Base-by-base conservation (phyloP, 2,329 filamentous ascomycete species). In the Xylaria sp. region DNA sequence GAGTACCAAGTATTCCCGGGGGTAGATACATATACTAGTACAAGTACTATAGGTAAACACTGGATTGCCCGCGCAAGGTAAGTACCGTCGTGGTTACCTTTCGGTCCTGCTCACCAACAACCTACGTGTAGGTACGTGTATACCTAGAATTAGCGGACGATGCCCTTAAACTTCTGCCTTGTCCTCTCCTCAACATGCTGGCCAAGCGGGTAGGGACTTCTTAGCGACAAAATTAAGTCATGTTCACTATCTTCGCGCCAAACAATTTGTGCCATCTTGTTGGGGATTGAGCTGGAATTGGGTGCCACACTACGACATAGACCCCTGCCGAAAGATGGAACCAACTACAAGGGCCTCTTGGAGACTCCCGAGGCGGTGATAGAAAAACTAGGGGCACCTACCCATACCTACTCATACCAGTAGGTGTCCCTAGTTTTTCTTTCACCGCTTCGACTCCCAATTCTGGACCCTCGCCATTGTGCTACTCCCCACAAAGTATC, bases 241-340 rank as follows among this genome's bases (percentile, higher is more conserved):
- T 18, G 48, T 52, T 52, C 39, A 28, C 52, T 56, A 25, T 37
- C 60, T 63, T 66, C 73, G 73, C 75, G 75, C 72, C 77, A 77
- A 76, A 74, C 74, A 78, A 62, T 60, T 41, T 68, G 76, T 75
- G 74, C 72, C 69, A 73, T 77, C 75, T 80, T 79, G 78, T 80
- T 79, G 78, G 78, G 78, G 75, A 77, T 82, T 81, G 80, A 79
- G 80, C 80, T 81, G 78, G 68, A 82, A 78, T 82, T 84, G 81
- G 81, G 82, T 82, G 70, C 74, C 70, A 75, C 73, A 74, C 73
- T 58, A 18, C 51, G 18, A 65, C 57, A 8, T 6, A 39, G 41
- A 56, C 37, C 67, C 70, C 67, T 69, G 64, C 48, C 32, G 1
- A 39, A 3, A 32, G 41, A 48, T 25, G n/a, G 20, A 50, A 59